A percentile compares a stretch with the other conserved stretches of the same genome.
Evolutionary conservation across 139 green algal species (phyloP).

Genomic region (Edaphochlamys debaryana): DNA sequence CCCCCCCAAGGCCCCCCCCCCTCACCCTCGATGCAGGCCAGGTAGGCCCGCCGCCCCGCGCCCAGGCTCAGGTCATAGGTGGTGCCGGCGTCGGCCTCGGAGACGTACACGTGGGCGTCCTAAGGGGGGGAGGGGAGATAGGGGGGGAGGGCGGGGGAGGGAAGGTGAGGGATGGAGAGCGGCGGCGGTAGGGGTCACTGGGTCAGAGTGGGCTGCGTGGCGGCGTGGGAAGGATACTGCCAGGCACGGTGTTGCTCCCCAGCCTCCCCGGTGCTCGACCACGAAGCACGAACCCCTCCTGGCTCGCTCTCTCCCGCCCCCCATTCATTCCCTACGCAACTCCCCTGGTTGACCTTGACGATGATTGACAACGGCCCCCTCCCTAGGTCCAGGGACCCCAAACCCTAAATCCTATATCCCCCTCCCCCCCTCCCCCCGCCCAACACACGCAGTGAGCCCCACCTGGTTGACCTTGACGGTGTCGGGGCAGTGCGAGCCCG

Average conservation of each 20-base stretch:
- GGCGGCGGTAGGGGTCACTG: neutral
- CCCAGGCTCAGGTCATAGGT: constrained; percentile 53
- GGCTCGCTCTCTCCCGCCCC: neutral
- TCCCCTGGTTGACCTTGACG: too few relatives aligned
- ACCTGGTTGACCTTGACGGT: constrained; percentile 60
- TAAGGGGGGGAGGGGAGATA: constrained; percentile 45
- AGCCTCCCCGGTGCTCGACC: too few relatives aligned
- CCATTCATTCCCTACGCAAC: neutral
- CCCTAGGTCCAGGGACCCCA: too few relatives aligned
- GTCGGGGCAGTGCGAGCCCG: neutral
- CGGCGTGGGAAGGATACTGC: too few relatives aligned
- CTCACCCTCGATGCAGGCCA: constrained; percentile 75
- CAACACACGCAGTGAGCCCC: too few relatives aligned
- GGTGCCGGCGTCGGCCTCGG: constrained; percentile 65
- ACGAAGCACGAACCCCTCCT: too few relatives aligned
- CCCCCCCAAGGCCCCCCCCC: neutral
- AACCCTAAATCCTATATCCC: too few relatives aligned
- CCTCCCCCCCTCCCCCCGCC: too few relatives aligned
- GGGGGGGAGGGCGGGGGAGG: too few relatives aligned
- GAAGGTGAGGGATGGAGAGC: too few relatives aligned
- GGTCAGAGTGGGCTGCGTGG: neutral
- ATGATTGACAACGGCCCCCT: neutral
- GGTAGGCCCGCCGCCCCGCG: constrained; percentile 57
- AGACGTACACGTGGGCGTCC: constrained; percentile 82
- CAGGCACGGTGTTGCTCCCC: too few relatives aligned